Base-by-base conservation (phyloP, 371 early-diverging fungal genomes). In the Encephalitozoon cuniculi region DNA sequence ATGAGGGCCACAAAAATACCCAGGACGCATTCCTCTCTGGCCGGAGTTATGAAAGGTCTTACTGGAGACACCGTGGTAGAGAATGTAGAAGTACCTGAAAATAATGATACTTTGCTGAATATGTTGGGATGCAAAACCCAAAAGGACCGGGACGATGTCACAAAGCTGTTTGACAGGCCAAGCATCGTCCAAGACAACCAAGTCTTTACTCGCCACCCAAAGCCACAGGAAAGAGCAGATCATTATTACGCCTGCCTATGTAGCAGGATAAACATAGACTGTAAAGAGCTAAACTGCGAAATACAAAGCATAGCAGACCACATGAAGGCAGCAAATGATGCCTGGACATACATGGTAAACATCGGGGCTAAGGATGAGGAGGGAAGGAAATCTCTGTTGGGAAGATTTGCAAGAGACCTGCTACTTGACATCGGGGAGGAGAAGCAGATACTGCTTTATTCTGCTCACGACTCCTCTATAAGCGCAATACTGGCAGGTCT, bases 391-490 rank as follows among this genome's bases (percentile, higher is more conserved):
- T 12, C 34, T 7, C 1, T 64, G 40, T 79, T 82, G 52, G 73
- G 71, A 39, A 65, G 54, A 28, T 79, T 79, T 68, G 79, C 72
- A 28, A 54, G 26, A 12, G 73, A 73, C 1, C 23, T 80, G 28
- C 11, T 69, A 0, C 26, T 64, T 12, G 37, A 49, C 30, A 41
- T 78, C 18, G 39, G 64, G 4, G 52, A 55, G 9, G 39, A 76
- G 7, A 65, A 23, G 23, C 5, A 26, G 1, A 32, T 81, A 1
- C 15, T 39, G 15, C 39, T 83, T n/a, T 49, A 79, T 21, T 75
- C 79, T 26, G 77, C 76, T 3, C 81, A 83, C 37, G 83, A 83
- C 54, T 70, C 71, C 15, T 44, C 76, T 4, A 23, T 83, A 25
- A 32, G 64, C 12, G 67, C 34, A 37, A 49, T 83, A 9, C 41